Base-by-base conservation (phyloP, 345 rosid species). In the Kandelia obovata region DNA sequence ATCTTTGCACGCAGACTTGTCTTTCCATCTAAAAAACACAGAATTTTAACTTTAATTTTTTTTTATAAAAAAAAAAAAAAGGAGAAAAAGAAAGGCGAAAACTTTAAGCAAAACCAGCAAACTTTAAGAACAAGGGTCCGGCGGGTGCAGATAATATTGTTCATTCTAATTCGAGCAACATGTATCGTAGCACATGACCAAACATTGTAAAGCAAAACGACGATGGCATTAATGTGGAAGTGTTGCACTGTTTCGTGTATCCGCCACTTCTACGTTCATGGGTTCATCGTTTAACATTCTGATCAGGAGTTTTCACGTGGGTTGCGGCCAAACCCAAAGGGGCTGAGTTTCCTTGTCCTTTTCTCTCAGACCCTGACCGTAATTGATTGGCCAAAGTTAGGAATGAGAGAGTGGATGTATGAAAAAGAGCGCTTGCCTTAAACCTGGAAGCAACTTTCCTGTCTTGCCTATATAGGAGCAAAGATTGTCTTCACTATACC, bases 281-380 rank as follows among this genome's bases (percentile, higher is more conserved):
- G 49, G 16, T 19, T 4, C n/a, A 43, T 43, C 19, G 13, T 43
- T 13, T 13, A 3, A 3, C 49, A 13, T 43, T 43, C 49, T 43
- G 49, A 15, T 34, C 15, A 25, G 20, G 11, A 51, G 53, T 7
- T 26, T 15, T 65, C 71, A 65, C 67, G 62, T 60, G 71, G 74
- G 17, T 57, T 65, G 64, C 30, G 35, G 75, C 75, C 75, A 63
- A 63, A 32, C 61, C 52, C 60, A 62, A 28, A 21, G 25, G 26
- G 56, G 51, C 58, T 61, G 19, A 31, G 23, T 53, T 28, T 1
- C 11, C 23, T 32, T 31, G 64, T 65, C 71, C 49, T 65, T 71
- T 19, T 70, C 64, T 53, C 66, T 30, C 1, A 10, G 20, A 53
- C 13, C 20, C 7, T 39, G 35, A 13, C 62, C 20, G 17, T 8